These are phyloP conservation scores for Podaxis sp. DNA, from an alignment of 768 basidiomycete species.

Conservation along the genomic window DNA sequence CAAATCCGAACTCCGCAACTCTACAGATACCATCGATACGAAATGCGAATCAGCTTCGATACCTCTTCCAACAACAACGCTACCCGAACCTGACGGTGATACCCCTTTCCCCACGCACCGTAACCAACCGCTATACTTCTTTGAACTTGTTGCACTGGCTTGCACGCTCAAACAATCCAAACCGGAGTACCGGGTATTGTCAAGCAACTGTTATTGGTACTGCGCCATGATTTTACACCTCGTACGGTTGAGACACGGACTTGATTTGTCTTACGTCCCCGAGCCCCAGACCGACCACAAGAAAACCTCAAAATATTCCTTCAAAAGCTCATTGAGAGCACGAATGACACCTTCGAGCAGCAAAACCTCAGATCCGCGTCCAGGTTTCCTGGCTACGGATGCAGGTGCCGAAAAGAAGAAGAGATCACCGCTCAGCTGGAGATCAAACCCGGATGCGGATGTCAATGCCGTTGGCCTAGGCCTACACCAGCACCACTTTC, in stretches of 20 bases:
- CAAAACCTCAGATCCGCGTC: neutral
- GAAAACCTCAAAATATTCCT: neutral
- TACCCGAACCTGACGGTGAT: neutral
- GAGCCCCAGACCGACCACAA: neutral
- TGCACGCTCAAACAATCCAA: conserved; percentile 6
- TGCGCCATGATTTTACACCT: conserved; percentile 9
- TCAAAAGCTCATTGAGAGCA: neutral
- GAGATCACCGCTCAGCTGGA: neutral
- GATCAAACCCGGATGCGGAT: neutral
- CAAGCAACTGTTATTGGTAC: conserved; percentile 10
- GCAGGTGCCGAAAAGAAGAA: neutral
- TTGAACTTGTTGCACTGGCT: conserved; percentile 2
- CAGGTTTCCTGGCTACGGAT: neutral
- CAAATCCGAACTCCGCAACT: neutral
- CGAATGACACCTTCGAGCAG: neutral
- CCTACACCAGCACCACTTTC: neutral
- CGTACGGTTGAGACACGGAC: conserved; percentile 5
- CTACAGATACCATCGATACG: neutral
- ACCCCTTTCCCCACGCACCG: neutral
- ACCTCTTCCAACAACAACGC: neutral
- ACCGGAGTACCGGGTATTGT: neutral
- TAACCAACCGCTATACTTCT: conserved; percentile 1
- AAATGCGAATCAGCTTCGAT: neutral
- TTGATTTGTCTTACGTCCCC: neutral
- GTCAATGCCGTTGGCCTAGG: neutral